Conservation (phyloP, 176 grass and related monocot genomes). For the Ensete ventricosum region DNA sequence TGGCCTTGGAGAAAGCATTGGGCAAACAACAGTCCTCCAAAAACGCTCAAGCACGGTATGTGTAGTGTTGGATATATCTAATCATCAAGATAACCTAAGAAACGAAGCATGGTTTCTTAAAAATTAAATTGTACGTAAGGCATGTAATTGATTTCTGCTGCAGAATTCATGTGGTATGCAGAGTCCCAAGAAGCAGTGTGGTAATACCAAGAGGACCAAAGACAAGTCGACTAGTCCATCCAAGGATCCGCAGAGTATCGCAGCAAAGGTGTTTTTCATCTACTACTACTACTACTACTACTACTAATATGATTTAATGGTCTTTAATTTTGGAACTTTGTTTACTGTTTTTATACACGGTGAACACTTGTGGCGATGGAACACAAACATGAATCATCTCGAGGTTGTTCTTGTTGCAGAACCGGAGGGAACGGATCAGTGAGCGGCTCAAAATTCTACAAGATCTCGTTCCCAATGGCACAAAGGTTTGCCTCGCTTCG, state of each 20-base stretch:
- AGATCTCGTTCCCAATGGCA: conserved; percentile 88
- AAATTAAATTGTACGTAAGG: neutral
- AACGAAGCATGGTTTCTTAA: neutral
- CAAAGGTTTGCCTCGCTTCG: conserved; percentile 35
- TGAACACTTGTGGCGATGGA: too few species aligned
- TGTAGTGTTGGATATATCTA: neutral
- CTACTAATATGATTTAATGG: too few species aligned
- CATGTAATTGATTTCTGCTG: neutral
- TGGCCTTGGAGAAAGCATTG: conserved; percentile 36
- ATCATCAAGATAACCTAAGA: too few species aligned
- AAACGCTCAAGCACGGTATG: conserved; percentile 38
- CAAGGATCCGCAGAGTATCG: conserved; percentile 60
- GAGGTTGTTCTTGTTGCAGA: conserved; percentile 25
- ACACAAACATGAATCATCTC: too few species aligned
- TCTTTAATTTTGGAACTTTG: neutral
- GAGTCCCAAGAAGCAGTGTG: conserved; percentile 68
- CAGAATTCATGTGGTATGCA: conserved; percentile 34
- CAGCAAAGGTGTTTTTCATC: conserved; percentile 56
- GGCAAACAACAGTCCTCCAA: conserved; percentile 26
- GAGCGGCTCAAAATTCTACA: conserved; percentile 88
- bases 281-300: too few species aligned
- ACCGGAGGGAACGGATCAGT: conserved; percentile 68
- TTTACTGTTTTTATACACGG: neutral
- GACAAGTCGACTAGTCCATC: conserved; percentile 35
- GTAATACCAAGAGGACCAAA: conserved; percentile 58